These are phyloP conservation scores for Coniferiporia sulphurascens DNA, from an alignment of 1,284 basidiomycete genomes.

Conservation along the genomic window DNA sequence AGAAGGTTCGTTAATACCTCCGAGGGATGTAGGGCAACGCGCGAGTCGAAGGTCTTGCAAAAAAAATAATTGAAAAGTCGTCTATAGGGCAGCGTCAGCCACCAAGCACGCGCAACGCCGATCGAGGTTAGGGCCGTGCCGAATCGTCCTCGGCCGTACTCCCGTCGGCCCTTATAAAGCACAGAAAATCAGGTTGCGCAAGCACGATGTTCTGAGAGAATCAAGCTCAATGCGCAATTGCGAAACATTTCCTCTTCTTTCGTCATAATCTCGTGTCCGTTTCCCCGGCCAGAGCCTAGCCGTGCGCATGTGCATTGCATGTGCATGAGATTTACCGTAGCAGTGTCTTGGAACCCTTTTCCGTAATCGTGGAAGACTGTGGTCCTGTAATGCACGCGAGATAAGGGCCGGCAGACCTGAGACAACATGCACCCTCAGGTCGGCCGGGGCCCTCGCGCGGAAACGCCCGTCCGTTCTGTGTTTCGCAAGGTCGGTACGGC, in stretches of 20 bases:
- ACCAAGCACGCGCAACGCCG: too few species aligned
- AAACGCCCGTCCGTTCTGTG: slow-evolving; percentile 4
- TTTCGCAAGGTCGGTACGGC: background rate
- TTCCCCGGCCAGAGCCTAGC: background rate
- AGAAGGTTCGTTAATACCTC: background rate
- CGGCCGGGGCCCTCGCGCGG: background rate
- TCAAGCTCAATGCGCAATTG: background rate
- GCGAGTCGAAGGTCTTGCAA: too few species aligned
- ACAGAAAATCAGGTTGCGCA: background rate
- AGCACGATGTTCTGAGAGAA: background rate
- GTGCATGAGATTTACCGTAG: slow-evolving; percentile 1
- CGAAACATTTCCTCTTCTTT: background rate
- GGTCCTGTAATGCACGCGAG: background rate
- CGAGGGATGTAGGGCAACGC: background rate
- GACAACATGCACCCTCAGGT: background rate
- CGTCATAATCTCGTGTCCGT: background rate
- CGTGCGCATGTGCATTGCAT: background rate
- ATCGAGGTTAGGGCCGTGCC: too few species aligned
- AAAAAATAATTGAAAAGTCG: too few species aligned
- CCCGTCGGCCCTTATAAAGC: background rate
- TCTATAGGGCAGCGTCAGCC: too few species aligned
- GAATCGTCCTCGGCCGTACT: background rate
- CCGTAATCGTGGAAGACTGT: slow-evolving; percentile 2
- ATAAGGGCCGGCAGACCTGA: background rate
- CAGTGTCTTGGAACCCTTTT: background rate